Evolutionary conservation across 768 basidiomycete species (phyloP).

Genomic region (Galerina sulciceps): DNA sequence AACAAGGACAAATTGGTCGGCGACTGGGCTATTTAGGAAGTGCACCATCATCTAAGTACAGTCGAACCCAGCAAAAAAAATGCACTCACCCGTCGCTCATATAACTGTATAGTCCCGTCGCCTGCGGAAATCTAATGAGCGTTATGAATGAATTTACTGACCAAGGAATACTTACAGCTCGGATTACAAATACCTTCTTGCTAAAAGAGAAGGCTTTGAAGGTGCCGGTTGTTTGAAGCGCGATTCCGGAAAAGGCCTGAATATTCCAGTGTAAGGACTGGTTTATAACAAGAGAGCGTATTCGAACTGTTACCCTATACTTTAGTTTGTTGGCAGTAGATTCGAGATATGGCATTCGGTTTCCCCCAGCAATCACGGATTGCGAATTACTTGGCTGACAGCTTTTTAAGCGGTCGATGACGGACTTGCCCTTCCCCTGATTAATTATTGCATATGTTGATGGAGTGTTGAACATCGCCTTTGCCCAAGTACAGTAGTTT

Average conservation of each 20-base stretch:
- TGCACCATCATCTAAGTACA: background rate
- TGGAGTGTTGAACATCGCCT: background rate
- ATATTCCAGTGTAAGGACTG: background rate
- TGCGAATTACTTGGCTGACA: constrained; percentile 5
- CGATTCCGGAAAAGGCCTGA: background rate
- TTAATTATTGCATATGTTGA: background rate
- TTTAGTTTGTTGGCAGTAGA: background rate
- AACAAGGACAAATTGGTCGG: background rate
- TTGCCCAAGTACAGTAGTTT: background rate
- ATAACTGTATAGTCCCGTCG: background rate
- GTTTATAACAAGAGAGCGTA: background rate
- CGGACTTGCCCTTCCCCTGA: background rate
- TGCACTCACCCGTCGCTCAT: background rate
- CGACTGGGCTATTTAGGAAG: background rate
- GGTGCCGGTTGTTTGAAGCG: background rate
- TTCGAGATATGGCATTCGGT: constrained; percentile 1
- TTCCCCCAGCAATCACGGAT: background rate
- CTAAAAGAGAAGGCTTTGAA: constrained; percentile 1
- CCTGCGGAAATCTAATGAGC: background rate
- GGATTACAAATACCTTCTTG: constrained; percentile 2
- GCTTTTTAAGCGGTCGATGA: constrained; percentile 1
- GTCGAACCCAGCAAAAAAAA: background rate
- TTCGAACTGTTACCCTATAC: background rate
- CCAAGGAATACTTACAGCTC: background rate
- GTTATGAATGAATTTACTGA: background rate